Base-by-base conservation (phyloP, 257 asterid genomes). In the Lithospermum erythrorhizon region DNA sequence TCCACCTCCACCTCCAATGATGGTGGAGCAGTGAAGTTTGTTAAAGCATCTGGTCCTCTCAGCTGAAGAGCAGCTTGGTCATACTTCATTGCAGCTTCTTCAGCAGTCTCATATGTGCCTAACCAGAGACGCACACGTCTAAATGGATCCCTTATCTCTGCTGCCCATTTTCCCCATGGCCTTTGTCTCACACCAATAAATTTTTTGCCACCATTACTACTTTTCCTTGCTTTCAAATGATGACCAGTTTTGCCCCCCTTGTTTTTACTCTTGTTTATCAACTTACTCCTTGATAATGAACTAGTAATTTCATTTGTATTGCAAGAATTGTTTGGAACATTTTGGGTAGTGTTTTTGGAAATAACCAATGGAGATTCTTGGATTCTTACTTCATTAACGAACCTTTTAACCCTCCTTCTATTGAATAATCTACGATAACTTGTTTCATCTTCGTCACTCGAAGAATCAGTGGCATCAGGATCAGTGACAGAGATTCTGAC, bases 111-210 rank as follows among this genome's bases (percentile, higher is more conserved):
- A 75, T 88, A 91, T 10, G 98, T 88, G 56, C 98, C 98, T 9
- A 91, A 73, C 96, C 96, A 87, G 11, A 91, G 78, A 30, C 96
- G 87, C 63, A 82, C 90, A 61, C 96, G 94, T 21, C 88, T 77
- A 53, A 37, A 18, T 6, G 98, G 98, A 69, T 90, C 98, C 53
- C 98, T 80, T 32, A 90, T 90, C 89, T 90, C 98, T 15, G 96
- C 98, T 81, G 98, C 96, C 95, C 96, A 91, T 68, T 91, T 91
- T 3, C 98, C 98, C 96, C 98, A 91, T 15, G 96, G 95, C 79
- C 98, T 68, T 73, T 82, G 98, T 56, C 96, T 69, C 25, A 91
- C 98, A 21, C 98, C 96, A 59, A 93, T 90, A 58, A 82, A 91
- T 80, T 91, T 91, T 71, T 65, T 75, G 1, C 20, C 82, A 3